phyloP scores from a whole-genome alignment of 192 early-diverging fungal species.

The Chytriomyces sp. region DNA sequence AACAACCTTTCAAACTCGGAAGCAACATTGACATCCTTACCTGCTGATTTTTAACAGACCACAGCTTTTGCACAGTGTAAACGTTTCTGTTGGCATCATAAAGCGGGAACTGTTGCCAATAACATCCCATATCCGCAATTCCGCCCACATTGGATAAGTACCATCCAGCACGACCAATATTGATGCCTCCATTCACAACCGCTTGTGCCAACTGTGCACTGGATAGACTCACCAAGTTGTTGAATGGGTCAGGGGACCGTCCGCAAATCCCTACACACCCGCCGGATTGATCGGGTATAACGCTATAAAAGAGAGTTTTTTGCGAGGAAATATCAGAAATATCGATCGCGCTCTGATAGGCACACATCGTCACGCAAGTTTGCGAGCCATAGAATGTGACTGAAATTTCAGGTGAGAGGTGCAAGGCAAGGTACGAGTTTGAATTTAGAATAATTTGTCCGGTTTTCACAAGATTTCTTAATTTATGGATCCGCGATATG shows the following conservation, averaged over 20 bases:
- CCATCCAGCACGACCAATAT: neutral
- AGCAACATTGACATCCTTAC: neutral
- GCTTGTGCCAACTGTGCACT: neutral
- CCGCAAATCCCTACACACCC: neutral
- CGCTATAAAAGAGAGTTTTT: slow-evolving; percentile 30
- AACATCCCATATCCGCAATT: neutral
- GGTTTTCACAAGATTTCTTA: neutral
- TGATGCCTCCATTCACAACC: neutral
- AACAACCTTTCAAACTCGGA: neutral
- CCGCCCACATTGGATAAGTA: neutral
- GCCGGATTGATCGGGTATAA: slow-evolving; percentile 36
- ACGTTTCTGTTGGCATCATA: neutral
- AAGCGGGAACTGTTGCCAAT: neutral
- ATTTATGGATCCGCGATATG: too few species aligned
- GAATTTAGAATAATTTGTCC: neutral
- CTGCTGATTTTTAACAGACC: neutral
- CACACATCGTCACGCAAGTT: neutral
- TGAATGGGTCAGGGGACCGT: neutral
- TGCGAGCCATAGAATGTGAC: neutral
- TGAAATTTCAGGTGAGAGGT: neutral
- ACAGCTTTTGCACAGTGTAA: neutral
- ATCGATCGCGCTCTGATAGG: slow-evolving; percentile 36
- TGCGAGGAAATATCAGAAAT: slow-evolving; percentile 1
- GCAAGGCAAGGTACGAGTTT: neutral
- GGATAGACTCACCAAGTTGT: neutral